Evolutionary conservation across 495 filamentous ascomycete genomes (phyloP), one percentile per base, ranked within the genome.

Genomic region (Extremus antarcticus): DNA sequence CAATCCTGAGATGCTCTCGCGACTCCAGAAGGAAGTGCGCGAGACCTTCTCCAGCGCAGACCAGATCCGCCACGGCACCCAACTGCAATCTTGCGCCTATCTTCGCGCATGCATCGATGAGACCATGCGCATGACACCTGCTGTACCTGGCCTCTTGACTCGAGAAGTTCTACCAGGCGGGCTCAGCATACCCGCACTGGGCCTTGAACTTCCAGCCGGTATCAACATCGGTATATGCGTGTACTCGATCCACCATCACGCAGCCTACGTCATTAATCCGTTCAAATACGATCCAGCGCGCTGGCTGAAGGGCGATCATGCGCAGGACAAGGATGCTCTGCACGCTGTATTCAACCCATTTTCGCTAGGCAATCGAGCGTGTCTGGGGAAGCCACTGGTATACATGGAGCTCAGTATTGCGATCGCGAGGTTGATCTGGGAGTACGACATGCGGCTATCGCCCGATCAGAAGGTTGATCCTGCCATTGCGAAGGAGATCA

Each of bases 81-180:
- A 68, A 39, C 74, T 79, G 1, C 75, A 53, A 15, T 64, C 71
- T 15, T 76, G 78, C 45, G 50, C 61, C n/a, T 85, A 79, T 54
- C 69, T 84, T 1, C 74, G 76, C 47, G 82, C 80, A 10, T 82
- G 80, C 57, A 71, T 84, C 43, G 76, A 85, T 52, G 85, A 88
- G 57, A 71, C 81, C 0, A 73, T 88, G 66, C 81, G 86, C 40
- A 68, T 90, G 53, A 78, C 78, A 0, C 86, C 86, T 15, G 75
- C 84, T 0, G 83, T 87, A 3, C 70, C 74, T 25, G 78, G 77
- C 11, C 67, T 78, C 2, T 65, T 86, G 4, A 78, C 77, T 7
- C 73, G 82, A 35, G 76, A 82, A 60, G 83, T 88, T 3, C 72
- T 82, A 2, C 51, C 71, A 0, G 84, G 83, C 43, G 85, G 85